Evolutionary conservation across 2,329 filamentous ascomycete genomes (phyloP).

Genomic region (Ascosphaera acerosa): DNA sequence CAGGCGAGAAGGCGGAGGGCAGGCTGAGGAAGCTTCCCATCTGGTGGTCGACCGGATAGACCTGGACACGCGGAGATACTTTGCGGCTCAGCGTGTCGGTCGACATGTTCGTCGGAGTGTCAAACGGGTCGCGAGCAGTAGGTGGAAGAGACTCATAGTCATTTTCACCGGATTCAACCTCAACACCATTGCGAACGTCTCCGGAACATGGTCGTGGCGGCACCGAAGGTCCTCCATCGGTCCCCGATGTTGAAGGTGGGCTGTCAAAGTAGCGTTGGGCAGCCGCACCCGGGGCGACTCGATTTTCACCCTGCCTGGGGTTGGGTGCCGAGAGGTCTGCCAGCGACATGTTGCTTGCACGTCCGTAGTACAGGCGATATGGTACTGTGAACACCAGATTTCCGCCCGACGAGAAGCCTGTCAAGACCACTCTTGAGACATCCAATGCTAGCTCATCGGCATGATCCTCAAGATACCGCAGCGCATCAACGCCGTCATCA

Average conservation of each 20-base stretch:
- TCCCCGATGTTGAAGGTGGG: background rate
- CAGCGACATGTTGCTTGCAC: slow-evolving; percentile 14
- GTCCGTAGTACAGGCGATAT: slow-evolving; percentile 22
- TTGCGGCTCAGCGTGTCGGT: background rate
- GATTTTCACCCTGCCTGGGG: slow-evolving; percentile 7
- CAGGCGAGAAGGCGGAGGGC: slow-evolving; percentile 4
- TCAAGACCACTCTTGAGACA: slow-evolving; percentile 29
- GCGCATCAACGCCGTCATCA: slow-evolving; percentile 36
- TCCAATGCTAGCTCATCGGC: slow-evolving; percentile 32
- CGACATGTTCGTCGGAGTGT: background rate
- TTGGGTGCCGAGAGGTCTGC: slow-evolving; percentile 8
- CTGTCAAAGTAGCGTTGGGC: background rate
- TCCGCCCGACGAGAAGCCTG: slow-evolving; percentile 36
- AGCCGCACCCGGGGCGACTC: background rate
- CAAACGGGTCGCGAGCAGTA: background rate
- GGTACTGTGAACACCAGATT: slow-evolving; percentile 38
- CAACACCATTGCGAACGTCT: too few relatives aligned
- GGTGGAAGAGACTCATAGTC: background rate
- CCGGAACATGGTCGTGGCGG: too few relatives aligned
- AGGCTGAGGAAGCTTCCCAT: slow-evolving; percentile 4
- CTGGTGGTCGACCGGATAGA: slow-evolving; percentile 1
- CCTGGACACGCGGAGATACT: too few relatives aligned
- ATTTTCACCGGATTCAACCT: background rate
- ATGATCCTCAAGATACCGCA: slow-evolving; percentile 31
- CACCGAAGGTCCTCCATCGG: background rate